Base-by-base conservation (phyloP, 345 rosid genomes). In the Cardamine occulta region DNA sequence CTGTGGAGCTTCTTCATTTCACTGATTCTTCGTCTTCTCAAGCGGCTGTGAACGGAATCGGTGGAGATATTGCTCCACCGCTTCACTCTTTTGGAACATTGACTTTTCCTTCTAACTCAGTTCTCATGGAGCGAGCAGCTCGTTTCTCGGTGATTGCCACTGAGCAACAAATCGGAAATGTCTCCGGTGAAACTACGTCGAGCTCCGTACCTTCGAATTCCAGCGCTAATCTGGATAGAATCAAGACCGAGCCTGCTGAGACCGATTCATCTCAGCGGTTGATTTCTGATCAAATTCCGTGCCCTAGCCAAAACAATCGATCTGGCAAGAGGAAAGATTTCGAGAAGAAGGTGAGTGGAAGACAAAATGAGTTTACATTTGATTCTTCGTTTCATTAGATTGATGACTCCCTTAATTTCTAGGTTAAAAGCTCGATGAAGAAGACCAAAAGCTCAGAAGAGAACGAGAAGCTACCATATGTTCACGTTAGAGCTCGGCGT, bases 401-500 rank as follows among this genome's bases (percentile, higher is more conserved):
- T 53, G 35, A 54, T 53, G 28, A 61, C 52, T 37, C 44, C 39
- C 60, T 63, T 7, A 39, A 4, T 31, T 51, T 68, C 2, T 42
- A 86, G 89, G 85, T 12, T 64, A 88, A 88, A 82, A 84, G 79
- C 68, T 85, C 88, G 12, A 24, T 86, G 55, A 88, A 88, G 89
- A 88, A 87, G 80, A 80, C 53, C 76, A 88, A 85, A 79, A 82
- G 77, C 68, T 81, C 82, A 1, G 87, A 78, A 81, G 87, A 84
- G 18, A 83, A 40, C 4, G 88, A 86, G 79, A 85, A 81, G 80
- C 85, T 88, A 17, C 93, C 93, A 23, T 87, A 87, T 74, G 93
- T 88, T 44, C 93, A 88, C 28, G 93, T 88, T 63, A 81, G 93
- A 74, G 93, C 89, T 76, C 91, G 89, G 63, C 89, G 91, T 37